Percentiles rank a stretch among this genome's conserved stretches.
phyloP scores from a whole-genome alignment of 345 rosid species.

The Euphorbia peplus region DNA sequence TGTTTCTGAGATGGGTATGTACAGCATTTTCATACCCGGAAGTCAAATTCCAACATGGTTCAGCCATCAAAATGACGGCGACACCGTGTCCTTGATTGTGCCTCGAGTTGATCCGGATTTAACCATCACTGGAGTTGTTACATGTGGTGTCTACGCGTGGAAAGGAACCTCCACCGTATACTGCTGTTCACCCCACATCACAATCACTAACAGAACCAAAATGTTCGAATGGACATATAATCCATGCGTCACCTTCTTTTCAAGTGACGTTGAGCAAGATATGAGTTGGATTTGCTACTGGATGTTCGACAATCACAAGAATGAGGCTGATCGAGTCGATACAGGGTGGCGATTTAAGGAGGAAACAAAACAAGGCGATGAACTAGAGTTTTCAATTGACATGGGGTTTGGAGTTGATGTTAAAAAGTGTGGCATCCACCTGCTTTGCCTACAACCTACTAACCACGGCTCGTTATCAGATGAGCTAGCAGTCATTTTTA shows the following conservation, averaged over 20 bases:
- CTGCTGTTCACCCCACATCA: neutral
- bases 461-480: neutral
- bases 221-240: constrained; percentile 8
- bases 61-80: constrained; percentile 8
- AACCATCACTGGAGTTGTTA: neutral
- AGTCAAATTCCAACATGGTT: constrained; percentile 12
- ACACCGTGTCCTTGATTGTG: neutral
- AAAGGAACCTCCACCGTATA: neutral
- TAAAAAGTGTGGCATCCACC: constrained; percentile 10
- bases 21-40: constrained; percentile 6
- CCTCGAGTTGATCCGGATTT: constrained; percentile 1
- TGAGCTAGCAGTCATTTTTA: neutral
- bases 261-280: neutral
- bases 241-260: constrained; percentile 4
- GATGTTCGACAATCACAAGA: constrained; percentile 12
- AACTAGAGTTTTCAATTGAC: neutral
- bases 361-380: constrained; percentile 14
- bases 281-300: constrained; percentile 20
- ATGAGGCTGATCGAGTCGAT: neutral
- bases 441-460: neutral
- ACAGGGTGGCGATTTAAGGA: neutral
- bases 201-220: neutral
- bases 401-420: neutral
- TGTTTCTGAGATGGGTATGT: constrained; percentile 3
- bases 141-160: constrained; percentile 1